Evolutionary conservation across 306 rosid genomes (phyloP).

Genomic region (Pterocarpus macrocarpus): DNA sequence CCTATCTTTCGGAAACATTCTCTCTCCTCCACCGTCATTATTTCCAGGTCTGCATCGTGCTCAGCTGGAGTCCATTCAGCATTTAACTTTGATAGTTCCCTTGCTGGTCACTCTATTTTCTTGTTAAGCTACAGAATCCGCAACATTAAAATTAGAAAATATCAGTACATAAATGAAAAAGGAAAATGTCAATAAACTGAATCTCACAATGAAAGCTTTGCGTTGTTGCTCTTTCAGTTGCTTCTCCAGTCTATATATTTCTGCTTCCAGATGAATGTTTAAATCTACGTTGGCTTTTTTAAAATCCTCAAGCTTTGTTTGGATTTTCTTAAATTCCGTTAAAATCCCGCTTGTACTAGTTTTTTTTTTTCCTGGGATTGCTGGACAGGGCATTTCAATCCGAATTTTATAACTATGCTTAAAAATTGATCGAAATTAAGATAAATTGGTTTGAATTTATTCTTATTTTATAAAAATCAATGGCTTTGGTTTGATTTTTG

Average conservation of each 20-base stretch:
- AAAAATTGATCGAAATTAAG: too few species aligned
- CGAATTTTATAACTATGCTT: too few species aligned
- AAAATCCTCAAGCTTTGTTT: too few species aligned
- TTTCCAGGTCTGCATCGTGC: slow-evolving; percentile 70
- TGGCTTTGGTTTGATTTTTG: too few species aligned
- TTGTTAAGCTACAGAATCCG: slow-evolving; percentile 65
- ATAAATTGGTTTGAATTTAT: too few species aligned
- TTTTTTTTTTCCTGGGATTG: neutral
- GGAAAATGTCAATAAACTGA: slow-evolving; percentile 37
- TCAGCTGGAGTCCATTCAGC: slow-evolving; percentile 66
- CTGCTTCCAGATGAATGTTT: slow-evolving; percentile 68
- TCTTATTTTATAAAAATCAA: too few species aligned
- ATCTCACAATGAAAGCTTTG: slow-evolving; percentile 72
- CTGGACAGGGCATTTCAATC: too few species aligned
- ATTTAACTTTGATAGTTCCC: slow-evolving; percentile 68
- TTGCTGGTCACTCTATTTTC: slow-evolving; percentile 70
- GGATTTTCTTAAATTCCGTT: too few species aligned
- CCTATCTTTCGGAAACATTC: slow-evolving; percentile 75
- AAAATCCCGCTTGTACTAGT: slow-evolving; percentile 64
- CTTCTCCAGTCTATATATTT: slow-evolving; percentile 61
- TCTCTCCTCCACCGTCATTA: slow-evolving; percentile 82
- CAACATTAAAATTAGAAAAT: slow-evolving; percentile 25
- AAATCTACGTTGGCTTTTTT: slow-evolving; percentile 29
- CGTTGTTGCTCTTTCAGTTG: slow-evolving; percentile 66
- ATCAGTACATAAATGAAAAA: slow-evolving; percentile 22